Conservation (phyloP, 2,329 filamentous ascomycete genomes). For the Lachnellula suecica region DNA sequence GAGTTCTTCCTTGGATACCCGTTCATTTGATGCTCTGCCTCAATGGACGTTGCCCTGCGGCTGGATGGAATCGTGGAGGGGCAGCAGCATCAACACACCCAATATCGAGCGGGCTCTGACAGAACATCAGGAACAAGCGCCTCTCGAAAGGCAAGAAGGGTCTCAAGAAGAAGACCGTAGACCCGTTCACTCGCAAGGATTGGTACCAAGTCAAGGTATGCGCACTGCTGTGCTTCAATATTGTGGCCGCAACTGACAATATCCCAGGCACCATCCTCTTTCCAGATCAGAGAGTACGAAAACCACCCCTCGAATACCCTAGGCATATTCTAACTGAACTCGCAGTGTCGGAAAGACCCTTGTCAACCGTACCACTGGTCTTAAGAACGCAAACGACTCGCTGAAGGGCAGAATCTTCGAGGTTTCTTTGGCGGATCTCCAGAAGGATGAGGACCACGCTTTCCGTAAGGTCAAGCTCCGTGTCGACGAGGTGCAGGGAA, state of each 20-base stretch:
- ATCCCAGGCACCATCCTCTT: conserved; percentile 82
- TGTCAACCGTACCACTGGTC: conserved; percentile 98
- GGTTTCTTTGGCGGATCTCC: conserved; percentile 96
- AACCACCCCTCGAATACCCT: conserved; percentile 10
- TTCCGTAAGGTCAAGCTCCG: conserved; percentile 99
- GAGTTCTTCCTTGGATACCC: conserved; percentile 36
- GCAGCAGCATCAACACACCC: conserved; percentile 13
- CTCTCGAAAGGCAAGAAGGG: conserved; percentile 99
- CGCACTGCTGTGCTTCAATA: conserved; percentile 7
- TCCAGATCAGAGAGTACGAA: conserved; percentile 88
- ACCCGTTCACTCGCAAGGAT: conserved; percentile 98
- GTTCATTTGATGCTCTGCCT: conserved; percentile 5
- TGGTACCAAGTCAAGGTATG: conserved; percentile 96
- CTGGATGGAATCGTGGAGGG: conserved; percentile 19
- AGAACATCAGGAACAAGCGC: conserved; percentile 85
- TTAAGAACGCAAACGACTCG: conserved; percentile 99
- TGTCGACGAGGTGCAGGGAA: conserved; percentile 98
- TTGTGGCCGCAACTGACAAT: conserved; percentile 26
- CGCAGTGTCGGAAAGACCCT: conserved; percentile 97
- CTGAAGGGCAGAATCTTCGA: conserved; percentile 99
- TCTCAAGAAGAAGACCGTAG: conserved; percentile 98
- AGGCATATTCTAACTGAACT: conserved; percentile 34
- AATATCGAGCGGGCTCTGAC: conserved; percentile 25
- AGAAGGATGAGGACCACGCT: conserved; percentile 99
- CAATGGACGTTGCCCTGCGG: conserved; percentile 1